Percentiles rank a stretch among this genome's conserved stretches.
Conservation (phyloP, 441 rosid genomes). For the Croton laevigatus region DNA sequence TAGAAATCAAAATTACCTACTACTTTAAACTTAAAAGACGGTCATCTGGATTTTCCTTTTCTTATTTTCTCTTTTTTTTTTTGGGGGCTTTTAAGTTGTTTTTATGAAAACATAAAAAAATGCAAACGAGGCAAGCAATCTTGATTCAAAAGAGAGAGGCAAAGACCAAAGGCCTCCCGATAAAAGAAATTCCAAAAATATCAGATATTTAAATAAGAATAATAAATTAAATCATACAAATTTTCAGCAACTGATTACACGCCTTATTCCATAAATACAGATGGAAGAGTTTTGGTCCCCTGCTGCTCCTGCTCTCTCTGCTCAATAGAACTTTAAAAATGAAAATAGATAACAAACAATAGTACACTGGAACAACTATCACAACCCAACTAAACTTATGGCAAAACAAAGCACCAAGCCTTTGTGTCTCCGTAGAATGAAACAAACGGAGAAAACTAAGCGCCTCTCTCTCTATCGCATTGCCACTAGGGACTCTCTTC, state of each 20-base stretch:
- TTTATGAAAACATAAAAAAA: background rate
- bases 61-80: no score
- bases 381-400: constrained; percentile 18
- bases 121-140: background rate
- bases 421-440: constrained; percentile 1
- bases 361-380: constrained; percentile 14
- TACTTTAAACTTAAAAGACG: no score
- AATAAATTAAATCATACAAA: constrained; percentile 19
- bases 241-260: constrained; percentile 13
- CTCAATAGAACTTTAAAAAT: constrained; percentile 10
- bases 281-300: constrained; percentile 14
- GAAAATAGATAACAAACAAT: background rate
- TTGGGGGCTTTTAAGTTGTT: no score
- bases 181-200: background rate
- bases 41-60: no score
- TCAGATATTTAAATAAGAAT: background rate
- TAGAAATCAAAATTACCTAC: no score
- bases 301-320: constrained; percentile 23
- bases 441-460: constrained; percentile 11
- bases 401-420: background rate
- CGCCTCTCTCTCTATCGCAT: constrained; percentile 3
- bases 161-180: background rate
- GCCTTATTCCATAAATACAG: constrained; percentile 37
- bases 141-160: no score
- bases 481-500: constrained; percentile 6